phyloP scores from a whole-genome alignment of 2,329 filamentous ascomycete genomes.

The Trichoderma sp. region DNA sequence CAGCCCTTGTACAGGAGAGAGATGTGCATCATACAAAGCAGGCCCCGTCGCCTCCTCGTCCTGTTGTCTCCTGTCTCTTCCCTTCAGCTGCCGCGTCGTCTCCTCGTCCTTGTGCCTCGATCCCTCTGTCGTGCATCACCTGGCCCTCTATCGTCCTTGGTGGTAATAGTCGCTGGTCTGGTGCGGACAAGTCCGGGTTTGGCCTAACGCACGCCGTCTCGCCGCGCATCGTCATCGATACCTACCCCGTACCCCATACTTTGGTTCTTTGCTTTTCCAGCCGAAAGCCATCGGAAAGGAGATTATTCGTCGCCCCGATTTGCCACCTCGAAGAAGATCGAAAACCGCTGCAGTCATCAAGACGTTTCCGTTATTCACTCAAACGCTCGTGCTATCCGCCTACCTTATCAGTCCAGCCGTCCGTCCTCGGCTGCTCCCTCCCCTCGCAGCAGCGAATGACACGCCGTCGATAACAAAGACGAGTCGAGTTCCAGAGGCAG shows the following conservation, averaged over 20 bases:
- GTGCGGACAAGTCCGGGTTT: not conserved
- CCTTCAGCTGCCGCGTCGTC: conserved; percentile 4
- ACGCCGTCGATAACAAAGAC: conserved; percentile 20
- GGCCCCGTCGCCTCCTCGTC: conserved; percentile 8
- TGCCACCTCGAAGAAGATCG: conserved; percentile 1
- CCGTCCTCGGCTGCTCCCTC: not conserved
- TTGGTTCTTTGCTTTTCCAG: not conserved
- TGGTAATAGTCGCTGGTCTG: not conserved
- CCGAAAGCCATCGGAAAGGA: not conserved
- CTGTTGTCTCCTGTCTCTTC: not conserved
- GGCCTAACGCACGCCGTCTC: conserved; percentile 15
- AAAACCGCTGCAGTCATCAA: not conserved
- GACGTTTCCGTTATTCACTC: not conserved
- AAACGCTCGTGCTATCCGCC: not conserved
- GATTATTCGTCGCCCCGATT: not conserved
- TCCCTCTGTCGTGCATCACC: conserved; percentile 3
- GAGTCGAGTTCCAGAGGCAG: conserved; percentile 3
- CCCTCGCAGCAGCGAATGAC: conserved; percentile 1
- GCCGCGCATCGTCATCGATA: conserved; percentile 13
- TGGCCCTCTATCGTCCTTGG: not conserved
- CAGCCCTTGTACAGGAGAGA: not conserved
- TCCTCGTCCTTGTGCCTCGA: not conserved
- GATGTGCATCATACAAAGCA: conserved; percentile 14
- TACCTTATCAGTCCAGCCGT: not conserved
- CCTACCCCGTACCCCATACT: conserved; percentile 17